Conservation (phyloP, 2,329 filamentous ascomycete genomes). For the Cladosporium oxysporum region DNA sequence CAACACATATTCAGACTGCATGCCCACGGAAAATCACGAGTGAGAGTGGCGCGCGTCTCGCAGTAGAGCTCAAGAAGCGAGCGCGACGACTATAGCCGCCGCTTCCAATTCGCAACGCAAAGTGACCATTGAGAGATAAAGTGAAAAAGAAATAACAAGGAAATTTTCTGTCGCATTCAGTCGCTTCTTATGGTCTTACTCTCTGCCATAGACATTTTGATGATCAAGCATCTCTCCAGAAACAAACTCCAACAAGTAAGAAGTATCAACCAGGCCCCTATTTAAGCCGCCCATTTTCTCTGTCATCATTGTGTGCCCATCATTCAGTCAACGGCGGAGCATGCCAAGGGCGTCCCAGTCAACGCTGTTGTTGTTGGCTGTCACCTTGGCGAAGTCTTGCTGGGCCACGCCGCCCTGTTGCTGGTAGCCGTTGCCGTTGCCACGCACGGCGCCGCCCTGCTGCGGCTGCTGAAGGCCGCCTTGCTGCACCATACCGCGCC, state of each 20-base stretch:
- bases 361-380: conserved; percentile 1
- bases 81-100: not conserved
- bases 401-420: conserved; percentile 4
- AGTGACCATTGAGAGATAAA: not conserved
- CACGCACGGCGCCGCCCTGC: not conserved
- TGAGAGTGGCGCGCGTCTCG: not conserved
- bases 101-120: not conserved
- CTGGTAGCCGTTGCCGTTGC: conserved; percentile 3
- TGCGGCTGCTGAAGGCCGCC: not conserved
- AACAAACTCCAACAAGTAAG: not conserved
- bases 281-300: not conserved
- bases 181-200: conserved; percentile 12
- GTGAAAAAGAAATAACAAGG: not conserved
- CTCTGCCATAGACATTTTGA: conserved; percentile 5
- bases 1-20: not conserved
- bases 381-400: conserved; percentile 14
- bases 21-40: not conserved
- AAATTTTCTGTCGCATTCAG: conserved; percentile 5
- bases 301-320: not conserved
- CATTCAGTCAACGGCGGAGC: not conserved
- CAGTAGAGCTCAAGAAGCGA: not conserved
- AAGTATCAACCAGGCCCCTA: not conserved
- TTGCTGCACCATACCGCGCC: conserved; percentile 1
- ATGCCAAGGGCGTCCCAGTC: conserved; percentile 15
- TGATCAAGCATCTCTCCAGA: not conserved